Evolutionary conservation across 2,329 filamentous ascomycete genomes (phyloP).

Genomic region (Elsinoe perseae): DNA sequence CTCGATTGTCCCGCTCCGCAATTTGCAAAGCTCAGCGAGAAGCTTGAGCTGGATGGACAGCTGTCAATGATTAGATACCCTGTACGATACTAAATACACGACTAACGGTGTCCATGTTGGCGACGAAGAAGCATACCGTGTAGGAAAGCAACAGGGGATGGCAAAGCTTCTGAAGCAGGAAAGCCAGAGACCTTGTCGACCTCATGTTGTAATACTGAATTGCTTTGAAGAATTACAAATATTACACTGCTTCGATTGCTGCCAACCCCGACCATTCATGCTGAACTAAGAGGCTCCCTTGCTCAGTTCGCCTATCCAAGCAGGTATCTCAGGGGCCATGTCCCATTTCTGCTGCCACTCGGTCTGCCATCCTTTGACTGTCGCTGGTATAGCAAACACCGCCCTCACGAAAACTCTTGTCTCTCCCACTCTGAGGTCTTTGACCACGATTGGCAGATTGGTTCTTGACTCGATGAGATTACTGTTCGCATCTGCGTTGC

Average conservation of each 20-base stretch:
- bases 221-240: too few relatives aligned
- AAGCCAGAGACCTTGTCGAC: too few relatives aligned
- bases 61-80: background rate
- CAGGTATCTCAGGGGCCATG: constrained; percentile 23
- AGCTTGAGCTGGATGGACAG: background rate
- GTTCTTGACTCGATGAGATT: constrained; percentile 67
- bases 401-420: constrained; percentile 61
- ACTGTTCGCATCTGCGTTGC: constrained; percentile 71
- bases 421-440: constrained; percentile 51
- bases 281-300: background rate
- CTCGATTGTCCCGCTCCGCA: background rate
- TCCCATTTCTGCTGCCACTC: constrained; percentile 48
- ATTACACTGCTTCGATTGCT: background rate
- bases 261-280: too few relatives aligned
- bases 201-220: too few relatives aligned
- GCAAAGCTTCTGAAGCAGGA: too few relatives aligned
- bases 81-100: background rate
- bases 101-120: too few relatives aligned
- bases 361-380: constrained; percentile 44
- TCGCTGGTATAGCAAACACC: constrained; percentile 61
- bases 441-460: constrained; percentile 61
- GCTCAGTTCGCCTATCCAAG: constrained; percentile 23
- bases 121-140: too few relatives aligned
- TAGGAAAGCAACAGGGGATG: too few relatives aligned
- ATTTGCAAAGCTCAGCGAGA: constrained; percentile 4